phyloP scores from a whole-genome alignment of 2,329 filamentous ascomycete genomes.

The Chaetomiaceae sp. region DNA sequence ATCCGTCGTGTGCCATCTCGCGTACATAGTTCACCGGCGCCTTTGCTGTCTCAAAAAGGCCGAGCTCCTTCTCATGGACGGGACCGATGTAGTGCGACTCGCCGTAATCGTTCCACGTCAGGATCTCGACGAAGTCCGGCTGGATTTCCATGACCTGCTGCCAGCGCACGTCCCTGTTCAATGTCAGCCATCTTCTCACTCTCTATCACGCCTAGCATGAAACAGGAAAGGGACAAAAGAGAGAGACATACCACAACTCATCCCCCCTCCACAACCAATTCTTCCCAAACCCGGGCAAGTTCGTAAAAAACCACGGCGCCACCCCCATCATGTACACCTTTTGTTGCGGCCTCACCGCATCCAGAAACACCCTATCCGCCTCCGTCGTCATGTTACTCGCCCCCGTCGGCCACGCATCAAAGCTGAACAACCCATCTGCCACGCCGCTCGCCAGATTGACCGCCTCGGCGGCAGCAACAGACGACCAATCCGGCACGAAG shows the following conservation, averaged over 20 bases:
- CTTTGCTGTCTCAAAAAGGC: slow-evolving; percentile 31
- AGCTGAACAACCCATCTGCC: slow-evolving; percentile 37
- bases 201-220: too few species aligned
- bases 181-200: too few species aligned
- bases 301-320: slow-evolving; percentile 57
- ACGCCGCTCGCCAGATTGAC: slow-evolving; percentile 18
- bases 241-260: slow-evolving; percentile 41
- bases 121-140: slow-evolving; percentile 30
- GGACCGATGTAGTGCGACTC: slow-evolving; percentile 52
- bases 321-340: slow-evolving; percentile 51
- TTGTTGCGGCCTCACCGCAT: slow-evolving; percentile 26
- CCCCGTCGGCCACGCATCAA: slow-evolving; percentile 37
- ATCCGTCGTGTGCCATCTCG: slow-evolving; percentile 45
- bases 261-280: slow-evolving; percentile 63
- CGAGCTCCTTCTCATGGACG: slow-evolving; percentile 35
- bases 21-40: slow-evolving; percentile 46
- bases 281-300: slow-evolving; percentile 52
- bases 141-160: slow-evolving; percentile 43
- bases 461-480: slow-evolving; percentile 31
- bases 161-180: slow-evolving; percentile 49
- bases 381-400: slow-evolving; percentile 29
- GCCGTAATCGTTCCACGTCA: slow-evolving; percentile 49
- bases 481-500: slow-evolving; percentile 46
- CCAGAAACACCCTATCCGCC: slow-evolving; percentile 29
- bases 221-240: too few species aligned